Conservation (phyloP, 441 rosid genomes). For the Brassica balearica region DNA sequence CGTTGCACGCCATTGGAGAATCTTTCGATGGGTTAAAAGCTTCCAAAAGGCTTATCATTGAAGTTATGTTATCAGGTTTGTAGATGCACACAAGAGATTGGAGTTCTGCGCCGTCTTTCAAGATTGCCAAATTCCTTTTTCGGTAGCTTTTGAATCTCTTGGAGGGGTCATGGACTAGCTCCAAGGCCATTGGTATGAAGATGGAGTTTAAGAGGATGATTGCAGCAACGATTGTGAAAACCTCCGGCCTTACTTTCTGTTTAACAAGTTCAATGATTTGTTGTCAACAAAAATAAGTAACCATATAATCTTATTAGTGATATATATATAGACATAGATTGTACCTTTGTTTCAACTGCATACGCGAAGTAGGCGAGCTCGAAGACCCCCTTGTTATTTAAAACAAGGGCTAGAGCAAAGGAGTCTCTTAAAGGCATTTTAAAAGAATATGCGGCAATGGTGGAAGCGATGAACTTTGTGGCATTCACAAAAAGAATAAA, state of each 20-base stretch:
- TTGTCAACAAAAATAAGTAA: conserved; percentile 1
- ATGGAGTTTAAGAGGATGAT: conserved; percentile 46
- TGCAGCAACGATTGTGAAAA: conserved; percentile 42
- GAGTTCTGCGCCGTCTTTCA: conserved; percentile 44
- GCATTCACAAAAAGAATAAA: conserved; percentile 32
- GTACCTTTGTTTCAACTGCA: conserved; percentile 39
- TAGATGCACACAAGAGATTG: conserved; percentile 48
- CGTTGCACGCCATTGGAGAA: conserved; percentile 43
- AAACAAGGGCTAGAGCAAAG: conserved; percentile 45
- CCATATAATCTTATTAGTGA: not conserved
- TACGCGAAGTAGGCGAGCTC: conserved; percentile 45
- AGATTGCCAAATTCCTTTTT: conserved; percentile 47
- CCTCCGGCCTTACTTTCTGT: conserved; percentile 27
- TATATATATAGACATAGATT: not conserved
- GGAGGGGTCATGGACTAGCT: conserved; percentile 51
- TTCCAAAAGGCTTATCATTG: conserved; percentile 44
- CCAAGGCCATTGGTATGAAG: conserved; percentile 40
- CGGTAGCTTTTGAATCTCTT: conserved; percentile 46
- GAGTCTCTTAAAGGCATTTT: conserved; percentile 47
- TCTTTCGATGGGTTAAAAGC: conserved; percentile 43
- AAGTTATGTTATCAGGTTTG: conserved; percentile 52
- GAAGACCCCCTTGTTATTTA: conserved; percentile 42
- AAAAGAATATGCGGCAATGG: conserved; percentile 18
- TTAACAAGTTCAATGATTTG: conserved; percentile 4
- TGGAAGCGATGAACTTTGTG: conserved; percentile 33